phyloP scores from a whole-genome alignment of 1,284 basidiomycete species.

The Pseudozyma sp. region DNA sequence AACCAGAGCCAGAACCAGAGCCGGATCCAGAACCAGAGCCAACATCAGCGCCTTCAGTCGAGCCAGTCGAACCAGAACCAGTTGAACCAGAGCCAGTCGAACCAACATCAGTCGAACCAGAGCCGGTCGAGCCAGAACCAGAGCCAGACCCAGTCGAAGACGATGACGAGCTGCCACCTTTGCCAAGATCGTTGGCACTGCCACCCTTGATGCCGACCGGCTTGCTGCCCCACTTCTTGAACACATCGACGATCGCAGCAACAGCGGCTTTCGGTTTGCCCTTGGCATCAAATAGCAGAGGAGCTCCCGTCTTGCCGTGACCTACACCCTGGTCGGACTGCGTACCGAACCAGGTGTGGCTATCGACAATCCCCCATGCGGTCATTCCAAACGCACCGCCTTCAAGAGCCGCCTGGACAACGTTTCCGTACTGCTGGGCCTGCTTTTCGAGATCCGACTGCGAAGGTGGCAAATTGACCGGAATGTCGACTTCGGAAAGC shows the following conservation, averaged over 20 bases:
- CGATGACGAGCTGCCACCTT: not conserved
- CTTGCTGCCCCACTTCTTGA: slow-evolving; percentile 51
- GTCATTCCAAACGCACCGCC: slow-evolving; percentile 38
- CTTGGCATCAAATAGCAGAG: slow-evolving; percentile 35
- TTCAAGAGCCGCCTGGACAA: slow-evolving; percentile 39
- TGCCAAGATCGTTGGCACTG: slow-evolving; percentile 14
- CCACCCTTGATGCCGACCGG: slow-evolving; percentile 37
- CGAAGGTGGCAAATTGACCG: slow-evolving; percentile 38
- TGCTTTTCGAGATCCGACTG: slow-evolving; percentile 35
- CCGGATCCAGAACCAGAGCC: not conserved
- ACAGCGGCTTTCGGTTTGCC: slow-evolving; percentile 44
- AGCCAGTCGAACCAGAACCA: not conserved
- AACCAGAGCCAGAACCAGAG: slow-evolving; percentile 16
- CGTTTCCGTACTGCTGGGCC: slow-evolving; percentile 45
- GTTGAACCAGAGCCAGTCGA: slow-evolving; percentile 4
- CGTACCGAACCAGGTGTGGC: slow-evolving; percentile 41
- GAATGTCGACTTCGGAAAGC: slow-evolving; percentile 43
- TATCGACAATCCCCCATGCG: slow-evolving; percentile 29
- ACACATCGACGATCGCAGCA: slow-evolving; percentile 46
- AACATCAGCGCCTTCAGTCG: slow-evolving; percentile 2
- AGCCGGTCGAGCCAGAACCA: slow-evolving; percentile 1
- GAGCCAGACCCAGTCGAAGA: not conserved
- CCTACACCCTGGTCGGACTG: slow-evolving; percentile 11
- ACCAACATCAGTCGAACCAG: slow-evolving; percentile 4
- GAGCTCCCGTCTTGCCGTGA: slow-evolving; percentile 30